Evolutionary conservation across 177 flowering plant species (phyloP), one percentile per base, ranked within the genome.

Genomic region (Vitis hybrid): DNA sequence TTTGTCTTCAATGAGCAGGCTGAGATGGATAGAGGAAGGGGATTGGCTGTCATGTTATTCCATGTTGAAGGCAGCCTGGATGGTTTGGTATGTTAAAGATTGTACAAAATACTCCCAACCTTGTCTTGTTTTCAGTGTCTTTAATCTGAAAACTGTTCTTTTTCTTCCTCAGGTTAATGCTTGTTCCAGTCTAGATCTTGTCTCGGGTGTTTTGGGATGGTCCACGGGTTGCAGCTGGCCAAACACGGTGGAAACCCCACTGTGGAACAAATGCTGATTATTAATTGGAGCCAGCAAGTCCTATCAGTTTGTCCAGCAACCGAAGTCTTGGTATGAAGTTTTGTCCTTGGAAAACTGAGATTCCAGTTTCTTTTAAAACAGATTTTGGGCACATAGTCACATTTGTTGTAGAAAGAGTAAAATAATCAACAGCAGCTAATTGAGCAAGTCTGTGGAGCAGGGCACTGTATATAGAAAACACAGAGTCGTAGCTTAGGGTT

Each of bases 171-270:
- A 94, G 98, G 86, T 83, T 21, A 84, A 78, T 70, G 92, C 88
- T 34, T 87, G 97, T 72, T 81, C 88, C 12, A 88, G 83, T 45
- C 72, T 89, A 58, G 97, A 93, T 80, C 71, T 81, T 62, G 79
- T 93, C 51, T 85, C 84, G 18, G 99, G 99, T 59, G 96, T 95
- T 63, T 75, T 95, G 69, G 89, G 89, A 68, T 93, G 96, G 98
- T 95, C 99, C 23, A 78, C 83, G 1, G 99, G 99, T 66, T 95
- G 99, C 84, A 95, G 93, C 76, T 95, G 93, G 97, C 91, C 85
- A 23, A 76, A 83, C 72, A 84, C 88, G 54, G 62, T 58, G 3
- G 88, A 80, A 14, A 72, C 62, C 51, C 58, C 64, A 11, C 73
- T 73, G 63, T 57, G 81, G 73, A 81, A 80, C 15, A 89, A 92